Evolutionary conservation across 208 protist genomes (phyloP), one percentile per base, ranked within the genome.

Genomic region (Acanthamoeba castellanii): DNA sequence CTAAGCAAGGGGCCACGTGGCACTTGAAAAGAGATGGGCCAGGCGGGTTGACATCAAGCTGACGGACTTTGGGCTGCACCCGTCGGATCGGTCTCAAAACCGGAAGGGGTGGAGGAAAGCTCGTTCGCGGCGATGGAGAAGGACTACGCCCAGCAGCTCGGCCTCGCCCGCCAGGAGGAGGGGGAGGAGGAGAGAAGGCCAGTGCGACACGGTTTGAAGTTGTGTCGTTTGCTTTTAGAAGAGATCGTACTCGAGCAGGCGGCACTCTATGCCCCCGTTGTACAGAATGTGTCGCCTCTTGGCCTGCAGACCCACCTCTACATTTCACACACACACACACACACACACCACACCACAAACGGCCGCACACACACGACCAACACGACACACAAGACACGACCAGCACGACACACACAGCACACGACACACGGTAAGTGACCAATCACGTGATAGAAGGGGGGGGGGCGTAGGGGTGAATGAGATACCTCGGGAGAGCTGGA

Each of bases 221-320:
- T 37, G 37, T 47, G 42, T 47, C 7, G 42, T 11, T 47, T 47
- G 42, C 4, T 47, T 47, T 52, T 22, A 81, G 42, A 81, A 81
- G 72, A 81, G 72, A 27, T 81, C 37, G 72, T 81, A 81, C 42
- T 81, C 72, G 37, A 81, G 32, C 72, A 81, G 72, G 20, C 72
- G 72, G 50, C 72, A 81, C 22, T 81, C 72, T 0, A 81, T 0
- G 8, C 72, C 72, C 6, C 72, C 72, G 72, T 81, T 81, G 42
- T 81, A n/a, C 34, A 81, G 20, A 37, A 81, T 81, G 72, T 81
- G 72, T 27, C 72, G 72, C 37, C 72, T 81, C 42, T 81, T 81
- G 8, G 72, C 72, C 72, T 81, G 32, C 22, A 81, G 72, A 6
- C 72, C 72, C 72, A 81, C 72, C 72, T 81, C 72, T 81, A 37